Evolutionary conservation across 129 eudicot species (phyloP).

Genomic region (Cynara cardunculus): DNA sequence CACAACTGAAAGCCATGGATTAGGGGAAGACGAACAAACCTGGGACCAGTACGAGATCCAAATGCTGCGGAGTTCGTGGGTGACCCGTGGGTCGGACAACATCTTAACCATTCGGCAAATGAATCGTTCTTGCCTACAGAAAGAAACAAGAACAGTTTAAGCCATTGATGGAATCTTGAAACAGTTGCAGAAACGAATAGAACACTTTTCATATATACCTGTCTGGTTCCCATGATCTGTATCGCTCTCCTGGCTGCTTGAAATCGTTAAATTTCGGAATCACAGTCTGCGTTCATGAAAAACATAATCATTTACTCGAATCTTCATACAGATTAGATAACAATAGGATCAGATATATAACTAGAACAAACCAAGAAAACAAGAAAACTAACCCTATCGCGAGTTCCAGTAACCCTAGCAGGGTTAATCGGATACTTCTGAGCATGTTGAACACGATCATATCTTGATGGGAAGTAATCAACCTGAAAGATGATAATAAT

Average conservation of each 20-base stretch:
- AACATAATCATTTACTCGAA: background rate
- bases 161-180: background rate
- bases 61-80: constrained; percentile 80
- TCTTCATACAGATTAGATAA: background rate
- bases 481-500: constrained; percentile 36
- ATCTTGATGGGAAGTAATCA: constrained; percentile 76
- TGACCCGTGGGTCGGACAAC: constrained; percentile 76
- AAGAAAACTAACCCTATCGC: constrained; percentile 56
- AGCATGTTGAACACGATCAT: constrained; percentile 64
- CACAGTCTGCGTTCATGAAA: constrained; percentile 35
- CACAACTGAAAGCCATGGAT: background rate
- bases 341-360: background rate
- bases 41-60: constrained; percentile 89
- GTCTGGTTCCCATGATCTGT: constrained; percentile 75
- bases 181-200: background rate
- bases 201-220: constrained; percentile 35
- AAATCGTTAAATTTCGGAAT: constrained; percentile 78
- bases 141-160: background rate
- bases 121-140: constrained; percentile 84
- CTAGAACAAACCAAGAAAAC: background rate
- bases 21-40: constrained; percentile 32
- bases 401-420: constrained; percentile 44
- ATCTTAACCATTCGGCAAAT: constrained; percentile 60
- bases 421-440: constrained; percentile 69
- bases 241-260: constrained; percentile 91